Evolutionary conservation across 305 asterid genomes (phyloP), one percentile per base, ranked within the genome.

Genomic region (Euphrasia arctica): DNA sequence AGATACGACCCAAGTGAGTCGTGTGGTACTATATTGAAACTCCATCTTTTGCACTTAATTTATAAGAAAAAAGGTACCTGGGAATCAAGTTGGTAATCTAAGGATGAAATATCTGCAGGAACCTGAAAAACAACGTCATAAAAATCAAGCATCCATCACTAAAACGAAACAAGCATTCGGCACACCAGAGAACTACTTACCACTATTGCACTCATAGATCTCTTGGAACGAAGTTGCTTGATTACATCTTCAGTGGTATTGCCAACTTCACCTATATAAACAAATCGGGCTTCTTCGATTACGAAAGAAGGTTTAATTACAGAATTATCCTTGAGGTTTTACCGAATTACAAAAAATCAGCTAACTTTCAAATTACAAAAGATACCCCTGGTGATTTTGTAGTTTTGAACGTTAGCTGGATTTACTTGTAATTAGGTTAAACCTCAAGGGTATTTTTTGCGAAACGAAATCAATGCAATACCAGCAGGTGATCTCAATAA

Each of bases 201-300:
- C 87, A 86, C 96, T 52, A 72, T 83, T 66, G 76, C 70, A 67
- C 96, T 89, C 82, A 84, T 85, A 72, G 83, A 90, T 75, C 92
- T 76, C 73, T 73, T 77, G 41, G 89, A 79, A 31, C 90, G 96
- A 71, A 89, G 86, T 70, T 81, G 83, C 70, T 70, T 85, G 52
- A 89, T 89, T 71, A 84, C 90, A 84, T 81, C 88, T 72, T 89
- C 96, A 3, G 90, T 83, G 75, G 82, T 78, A 70, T 75, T 69
- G 43, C 81, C 61, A 0, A 82, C 84, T 10, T 75, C 66, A 63
- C 72, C 90, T 81, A 18, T 18, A 18, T 18, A 18, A 18, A 39
- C 55, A 54, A 10, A 27, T 2, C 25, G 25, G 4, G 22, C 10
- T 29, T 59, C 49, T 48, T 60, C 14, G 3, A 59, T 22, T 54